A percentile compares a stretch with the other conserved stretches of the same genome.
Conservation (phyloP, 257 asterid species). For the Ophiorrhiza pumila region DNA sequence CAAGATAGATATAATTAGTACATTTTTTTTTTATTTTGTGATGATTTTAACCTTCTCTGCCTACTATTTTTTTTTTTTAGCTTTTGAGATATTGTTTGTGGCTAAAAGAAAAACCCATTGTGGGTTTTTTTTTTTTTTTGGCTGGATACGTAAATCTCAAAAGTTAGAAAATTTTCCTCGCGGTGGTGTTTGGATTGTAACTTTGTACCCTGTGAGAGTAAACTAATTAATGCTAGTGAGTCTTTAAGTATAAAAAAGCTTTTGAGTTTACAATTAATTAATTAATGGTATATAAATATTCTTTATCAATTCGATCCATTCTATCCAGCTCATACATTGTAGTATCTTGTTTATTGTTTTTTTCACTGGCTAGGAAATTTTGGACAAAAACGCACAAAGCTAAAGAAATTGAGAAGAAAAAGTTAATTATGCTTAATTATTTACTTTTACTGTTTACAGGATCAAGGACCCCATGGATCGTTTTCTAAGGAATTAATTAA, state of each 20-base stretch:
- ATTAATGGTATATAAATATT: not conserved
- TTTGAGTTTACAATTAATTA: not conserved
- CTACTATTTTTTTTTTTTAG: slow-evolving; percentile 1
- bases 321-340: not conserved
- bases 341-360: too few species aligned
- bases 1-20: not conserved
- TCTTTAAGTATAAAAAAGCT: not conserved
- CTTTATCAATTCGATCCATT: too few species aligned
- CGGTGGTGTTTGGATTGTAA: slow-evolving; percentile 50
- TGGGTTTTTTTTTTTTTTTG: slow-evolving; percentile 15
- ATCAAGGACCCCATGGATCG: not conserved
- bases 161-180: slow-evolving; percentile 39
- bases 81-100: slow-evolving; percentile 26
- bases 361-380: not conserved
- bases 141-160: slow-evolving; percentile 38
- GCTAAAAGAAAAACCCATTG: slow-evolving; percentile 17
- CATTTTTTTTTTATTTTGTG: not conserved
- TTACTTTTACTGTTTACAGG: too few species aligned
- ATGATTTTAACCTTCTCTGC: slow-evolving; percentile 1
- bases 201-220: slow-evolving; percentile 50
- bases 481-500: slow-evolving; percentile 13
- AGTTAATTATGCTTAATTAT: too few species aligned
- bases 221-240: slow-evolving; percentile 3
- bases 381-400: not conserved
- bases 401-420: not conserved